A percentile compares a stretch with the other conserved stretches of the same genome.
phyloP scores from a whole-genome alignment of 441 rosid species.

The Pelargonium australe region DNA sequence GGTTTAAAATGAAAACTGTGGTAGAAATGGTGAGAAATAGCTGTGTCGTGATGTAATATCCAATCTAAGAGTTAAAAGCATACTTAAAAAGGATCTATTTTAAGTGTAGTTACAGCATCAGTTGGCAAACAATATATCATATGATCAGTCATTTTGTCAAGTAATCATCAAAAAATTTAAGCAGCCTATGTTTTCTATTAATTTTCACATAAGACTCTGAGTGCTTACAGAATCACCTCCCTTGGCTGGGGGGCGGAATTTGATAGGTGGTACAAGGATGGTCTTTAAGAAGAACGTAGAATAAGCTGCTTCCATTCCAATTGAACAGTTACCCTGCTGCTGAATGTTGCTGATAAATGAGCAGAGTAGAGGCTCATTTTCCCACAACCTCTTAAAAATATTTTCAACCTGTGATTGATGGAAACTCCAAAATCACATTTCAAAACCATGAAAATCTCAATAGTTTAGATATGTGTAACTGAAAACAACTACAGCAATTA shows the following conservation, averaged over 20 bases:
- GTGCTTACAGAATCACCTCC: conserved; percentile 78
- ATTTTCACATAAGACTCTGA: not conserved
- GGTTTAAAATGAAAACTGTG: not conserved
- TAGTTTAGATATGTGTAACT: conserved; percentile 5
- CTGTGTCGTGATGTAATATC: not conserved
- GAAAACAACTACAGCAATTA: conserved; percentile 9
- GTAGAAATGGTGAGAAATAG: not conserved
- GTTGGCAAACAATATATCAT: conserved; percentile 8
- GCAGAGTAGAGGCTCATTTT: conserved; percentile 73
- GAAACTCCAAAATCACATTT: conserved; percentile 4
- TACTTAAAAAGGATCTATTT: not conserved
- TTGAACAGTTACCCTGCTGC: conserved; percentile 35
- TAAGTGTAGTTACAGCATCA: not conserved
- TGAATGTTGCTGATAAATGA: conserved; percentile 72
- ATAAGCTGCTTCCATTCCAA: conserved; percentile 38
- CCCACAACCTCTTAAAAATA: conserved; percentile 62
- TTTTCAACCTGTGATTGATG: conserved; percentile 49
- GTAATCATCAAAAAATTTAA: conserved; percentile 1
- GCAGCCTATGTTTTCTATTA: not conserved
- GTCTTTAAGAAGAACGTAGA: conserved; percentile 74
- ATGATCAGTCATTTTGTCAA: not conserved
- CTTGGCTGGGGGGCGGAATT: conserved; percentile 80
- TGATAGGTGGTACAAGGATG: conserved; percentile 81
- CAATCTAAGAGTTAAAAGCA: conserved; percentile 6
- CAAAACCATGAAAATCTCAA: not conserved